A percentile compares a stretch with the other conserved stretches of the same genome.
phyloP scores from a whole-genome alignment of 768 basidiomycete species.

The Pleurotus salmoneostramineus region DNA sequence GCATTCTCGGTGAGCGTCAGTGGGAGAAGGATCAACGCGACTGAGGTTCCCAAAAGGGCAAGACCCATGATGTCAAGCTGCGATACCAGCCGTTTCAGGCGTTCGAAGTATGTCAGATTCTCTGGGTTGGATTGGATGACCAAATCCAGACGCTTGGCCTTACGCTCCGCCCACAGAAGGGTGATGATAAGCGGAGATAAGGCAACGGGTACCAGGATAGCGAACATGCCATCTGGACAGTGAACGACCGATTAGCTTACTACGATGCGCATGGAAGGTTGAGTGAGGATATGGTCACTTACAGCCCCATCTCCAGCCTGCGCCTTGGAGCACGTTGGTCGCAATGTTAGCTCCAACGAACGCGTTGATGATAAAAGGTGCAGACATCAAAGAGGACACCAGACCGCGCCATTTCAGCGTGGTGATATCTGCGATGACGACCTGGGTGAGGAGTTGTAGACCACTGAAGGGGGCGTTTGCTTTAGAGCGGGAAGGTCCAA shows the following conservation, averaged over 20 bases:
- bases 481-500: conserved; percentile 16
- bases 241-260: background rate
- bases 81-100: conserved; percentile 19
- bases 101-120: conserved; percentile 12
- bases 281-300: conserved; percentile 19
- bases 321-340: conserved; percentile 31
- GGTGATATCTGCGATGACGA: conserved; percentile 61
- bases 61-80: conserved; percentile 50
- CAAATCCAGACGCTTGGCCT: conserved; percentile 35
- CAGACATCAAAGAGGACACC: conserved; percentile 31
- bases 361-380: conserved; percentile 58
- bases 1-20: conserved; percentile 43
- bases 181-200: conserved; percentile 50
- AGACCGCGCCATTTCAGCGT: conserved; percentile 53
- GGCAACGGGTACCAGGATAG: conserved; percentile 47
- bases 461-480: conserved; percentile 31
- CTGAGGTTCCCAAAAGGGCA: conserved; percentile 41
- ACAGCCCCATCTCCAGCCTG: conserved; percentile 73
- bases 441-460: conserved; percentile 59
- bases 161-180: conserved; percentile 51
- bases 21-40: conserved; percentile 52
- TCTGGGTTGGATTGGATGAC: conserved; percentile 9
- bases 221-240: conserved; percentile 50
- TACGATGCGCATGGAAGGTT: background rate
- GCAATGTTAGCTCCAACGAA: conserved; percentile 65